These are phyloP conservation scores for Gossypium bickii DNA, from an alignment of 345 rosid genomes.

Conservation along the genomic window DNA sequence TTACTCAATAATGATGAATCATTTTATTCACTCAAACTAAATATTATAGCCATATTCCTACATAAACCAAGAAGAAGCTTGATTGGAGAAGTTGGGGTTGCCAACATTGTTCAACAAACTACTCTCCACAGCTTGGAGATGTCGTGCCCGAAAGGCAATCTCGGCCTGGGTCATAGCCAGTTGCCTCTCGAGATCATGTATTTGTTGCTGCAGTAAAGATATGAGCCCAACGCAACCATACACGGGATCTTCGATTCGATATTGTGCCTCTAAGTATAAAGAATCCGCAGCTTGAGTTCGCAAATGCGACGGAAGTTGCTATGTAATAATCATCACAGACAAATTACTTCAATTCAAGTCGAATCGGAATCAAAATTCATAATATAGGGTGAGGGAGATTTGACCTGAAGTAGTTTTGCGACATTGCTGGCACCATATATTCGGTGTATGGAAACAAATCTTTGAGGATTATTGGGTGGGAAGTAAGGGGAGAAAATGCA, in stretches of 20 bases:
- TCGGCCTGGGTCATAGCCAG: slow-evolving; percentile 49
- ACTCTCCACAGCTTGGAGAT: not conserved
- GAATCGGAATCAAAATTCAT: no score
- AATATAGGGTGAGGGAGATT: not conserved
- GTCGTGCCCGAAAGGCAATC: slow-evolving; percentile 19
- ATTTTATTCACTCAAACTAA: not conserved
- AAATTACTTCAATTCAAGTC: not conserved
- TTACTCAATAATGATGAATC: not conserved
- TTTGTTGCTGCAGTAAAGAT: slow-evolving; percentile 37
- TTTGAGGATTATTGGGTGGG: slow-evolving; percentile 49
- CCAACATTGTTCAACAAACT: not conserved
- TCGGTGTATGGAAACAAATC: slow-evolving; percentile 55
- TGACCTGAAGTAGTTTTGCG: slow-evolving; percentile 63
- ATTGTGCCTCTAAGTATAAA: slow-evolving; percentile 50
- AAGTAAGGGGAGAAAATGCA: slow-evolving; percentile 67
- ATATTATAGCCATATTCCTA: not conserved
- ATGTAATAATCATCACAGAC: not conserved
- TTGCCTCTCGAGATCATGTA: slow-evolving; percentile 36
- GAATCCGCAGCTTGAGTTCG: slow-evolving; percentile 50
- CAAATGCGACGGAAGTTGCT: slow-evolving; percentile 44
- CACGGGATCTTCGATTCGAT: slow-evolving; percentile 51
- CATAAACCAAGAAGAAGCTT: not conserved
- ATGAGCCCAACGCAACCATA: slow-evolving; percentile 60
- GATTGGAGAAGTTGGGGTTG: not conserved
- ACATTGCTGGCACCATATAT: slow-evolving; percentile 79